phyloP scores from a whole-genome alignment of 2,329 filamentous ascomycete species.

The Sclerotinia borealis region DNA sequence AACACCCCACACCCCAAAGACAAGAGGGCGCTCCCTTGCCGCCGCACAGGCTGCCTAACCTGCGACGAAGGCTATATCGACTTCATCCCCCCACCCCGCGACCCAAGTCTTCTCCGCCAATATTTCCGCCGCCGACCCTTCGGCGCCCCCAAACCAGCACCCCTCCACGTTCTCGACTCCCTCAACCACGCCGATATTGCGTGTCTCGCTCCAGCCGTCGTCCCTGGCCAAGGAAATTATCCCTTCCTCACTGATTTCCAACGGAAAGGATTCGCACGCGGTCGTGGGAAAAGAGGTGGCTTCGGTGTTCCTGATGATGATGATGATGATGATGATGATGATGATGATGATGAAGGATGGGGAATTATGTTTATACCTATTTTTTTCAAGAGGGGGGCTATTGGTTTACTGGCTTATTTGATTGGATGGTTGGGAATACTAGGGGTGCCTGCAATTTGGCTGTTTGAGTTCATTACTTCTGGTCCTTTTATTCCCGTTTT shows the following conservation, averaged over 20 bases:
- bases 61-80: background rate
- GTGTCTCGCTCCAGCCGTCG: background rate
- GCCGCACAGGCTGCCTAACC: background rate
- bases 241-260: background rate
- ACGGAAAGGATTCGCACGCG: accelerated
- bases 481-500: background rate
- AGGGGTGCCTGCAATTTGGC: background rate
- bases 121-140: background rate
- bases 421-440: background rate
- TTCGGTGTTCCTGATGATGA: background rate
- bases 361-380: background rate
- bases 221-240: background rate
- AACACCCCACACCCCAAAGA: background rate
- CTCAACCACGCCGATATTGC: background rate
- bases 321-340: no score
- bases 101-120: background rate
- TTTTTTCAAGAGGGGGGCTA: no score
- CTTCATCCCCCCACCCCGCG: background rate
- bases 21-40: background rate
- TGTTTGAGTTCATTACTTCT: background rate
- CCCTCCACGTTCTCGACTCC: no score
- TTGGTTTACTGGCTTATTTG: background rate
- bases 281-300: no score
- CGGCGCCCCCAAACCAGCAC: background rate
- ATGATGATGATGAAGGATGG: background rate